Conservation (phyloP, 495 filamentous ascomycete genomes). For the Neurospora intermedia region DNA sequence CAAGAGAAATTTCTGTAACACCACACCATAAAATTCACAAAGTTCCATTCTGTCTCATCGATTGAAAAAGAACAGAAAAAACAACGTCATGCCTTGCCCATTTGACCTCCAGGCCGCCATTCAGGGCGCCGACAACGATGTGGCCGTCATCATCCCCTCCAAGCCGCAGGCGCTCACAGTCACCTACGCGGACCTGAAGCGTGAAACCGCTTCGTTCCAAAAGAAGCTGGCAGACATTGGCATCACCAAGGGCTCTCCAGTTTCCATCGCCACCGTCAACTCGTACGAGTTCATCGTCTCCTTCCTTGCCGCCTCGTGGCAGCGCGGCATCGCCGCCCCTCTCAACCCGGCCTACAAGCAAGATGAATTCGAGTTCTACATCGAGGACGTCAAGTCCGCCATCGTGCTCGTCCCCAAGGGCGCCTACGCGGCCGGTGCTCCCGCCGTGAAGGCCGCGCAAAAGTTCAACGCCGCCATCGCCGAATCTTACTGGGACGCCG, state of each 20-base stretch:
- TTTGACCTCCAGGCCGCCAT: slow-evolving; percentile 31
- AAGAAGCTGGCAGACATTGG: slow-evolving; percentile 60
- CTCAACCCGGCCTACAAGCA: slow-evolving; percentile 79
- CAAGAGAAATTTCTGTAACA: slow-evolving; percentile 2
- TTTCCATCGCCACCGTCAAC: slow-evolving; percentile 69
- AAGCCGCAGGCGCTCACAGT: slow-evolving; percentile 46
- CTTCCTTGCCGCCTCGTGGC: slow-evolving; percentile 67
- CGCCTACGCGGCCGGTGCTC: slow-evolving; percentile 47
- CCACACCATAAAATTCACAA: neutral
- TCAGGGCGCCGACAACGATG: slow-evolving; percentile 25
- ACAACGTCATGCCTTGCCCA: neutral
- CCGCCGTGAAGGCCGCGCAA: slow-evolving; percentile 61
- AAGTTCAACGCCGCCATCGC: slow-evolving; percentile 70
- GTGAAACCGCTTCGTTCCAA: slow-evolving; percentile 56
- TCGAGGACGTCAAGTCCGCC: slow-evolving; percentile 68
- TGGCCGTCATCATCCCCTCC: slow-evolving; percentile 59
- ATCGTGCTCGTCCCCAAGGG: slow-evolving; percentile 62
- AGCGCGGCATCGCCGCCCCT: slow-evolving; percentile 69
- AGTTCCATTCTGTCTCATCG: neutral
- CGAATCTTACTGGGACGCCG: slow-evolving; percentile 64
- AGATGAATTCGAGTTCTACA: slow-evolving; percentile 82
- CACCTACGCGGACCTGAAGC: slow-evolving; percentile 50
- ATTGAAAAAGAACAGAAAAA: neutral
- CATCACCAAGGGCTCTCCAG: slow-evolving; percentile 49
- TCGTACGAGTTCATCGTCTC: slow-evolving; percentile 74